Evolutionary conservation across 306 rosid species (phyloP), one percentile per base, ranked within the genome.

Genomic region (Cucurbita moschata): DNA sequence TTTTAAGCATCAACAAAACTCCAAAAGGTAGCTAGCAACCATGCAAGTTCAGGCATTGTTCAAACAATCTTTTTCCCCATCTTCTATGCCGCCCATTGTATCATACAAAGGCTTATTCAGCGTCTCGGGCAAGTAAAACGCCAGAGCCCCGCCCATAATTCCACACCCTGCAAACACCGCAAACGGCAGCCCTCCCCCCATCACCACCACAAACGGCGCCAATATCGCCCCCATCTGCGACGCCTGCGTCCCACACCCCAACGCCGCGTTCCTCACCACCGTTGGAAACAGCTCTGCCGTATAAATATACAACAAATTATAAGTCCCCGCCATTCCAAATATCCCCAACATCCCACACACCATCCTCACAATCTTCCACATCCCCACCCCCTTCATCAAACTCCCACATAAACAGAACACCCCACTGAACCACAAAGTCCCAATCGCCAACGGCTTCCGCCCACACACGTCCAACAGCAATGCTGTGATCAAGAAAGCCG

Each of bases 291-390:
- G 54, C 89, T 93, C 98, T 1, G 92, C 73, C 1, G 97, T 85
- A 58, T 88, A 93, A 47, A 93, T 88, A 57, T 88, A 93, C 73
- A 93, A 42, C 78, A 93, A 51, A 30, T 93, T 93, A 40, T 90
- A 90, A 50, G 96, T 93, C 61, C 97, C 98, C 0, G 98, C 98
- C 96, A 93, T 26, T 72, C 98, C 98, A 44, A 93, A 93, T 18
- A 92, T 92, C 40, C 96, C 97, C 55, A 92, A 74, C 66, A 92
- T 30, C 40, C 94, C 97, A 55, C 94, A 89, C 10, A 73, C 83
- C 94, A 88, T 85, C 49, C 83, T 86, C 65, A 78, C 80, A 35
- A 79, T 53, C 53, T 83, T 89, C 91, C 94, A 83, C 37, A 57
- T 26, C 26, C 90, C 97, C 4, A 26, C 49, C 26, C 58, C 80